Evolutionary conservation across 73 alveolate species (phyloP).

Genomic region (Paramecium primaurelia): DNA sequence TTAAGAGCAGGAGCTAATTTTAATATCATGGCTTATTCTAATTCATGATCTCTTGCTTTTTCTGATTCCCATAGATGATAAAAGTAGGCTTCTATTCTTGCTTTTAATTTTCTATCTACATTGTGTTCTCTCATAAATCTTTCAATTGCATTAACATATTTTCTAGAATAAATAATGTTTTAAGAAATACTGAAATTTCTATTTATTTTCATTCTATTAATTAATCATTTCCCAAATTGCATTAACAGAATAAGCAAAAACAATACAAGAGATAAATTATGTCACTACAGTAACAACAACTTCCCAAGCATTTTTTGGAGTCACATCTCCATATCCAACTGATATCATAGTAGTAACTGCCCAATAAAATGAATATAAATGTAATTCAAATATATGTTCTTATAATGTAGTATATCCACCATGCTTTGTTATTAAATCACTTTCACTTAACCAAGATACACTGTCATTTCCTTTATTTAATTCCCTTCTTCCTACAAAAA

Average conservation of each 20-base stretch:
- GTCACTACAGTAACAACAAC: slow-evolving; percentile 41
- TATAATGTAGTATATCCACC: neutral
- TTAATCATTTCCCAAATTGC: slow-evolving; percentile 55
- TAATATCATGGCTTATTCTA: slow-evolving; percentile 38
- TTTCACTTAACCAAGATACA: neutral
- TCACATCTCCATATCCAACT: slow-evolving; percentile 62
- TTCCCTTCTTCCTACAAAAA: slow-evolving; percentile 8
- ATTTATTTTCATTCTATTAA: slow-evolving; percentile 36
- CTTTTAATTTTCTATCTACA: slow-evolving; percentile 47
- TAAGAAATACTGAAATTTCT: slow-evolving; percentile 37
- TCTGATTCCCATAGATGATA: slow-evolving; percentile 43
- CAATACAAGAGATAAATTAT: slow-evolving; percentile 50
- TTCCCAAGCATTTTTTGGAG: slow-evolving; percentile 53
- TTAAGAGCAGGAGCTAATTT: slow-evolving; percentile 57
- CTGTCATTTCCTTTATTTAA: neutral
- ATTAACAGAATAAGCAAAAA: slow-evolving; percentile 59
- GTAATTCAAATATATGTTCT: neutral
- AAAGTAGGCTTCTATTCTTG: slow-evolving; percentile 48
- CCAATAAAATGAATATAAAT: slow-evolving; percentile 53
- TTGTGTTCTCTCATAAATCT: slow-evolving; percentile 54
- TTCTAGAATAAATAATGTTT: neutral
- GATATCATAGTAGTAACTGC: slow-evolving; percentile 56
- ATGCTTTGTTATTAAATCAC: neutral
- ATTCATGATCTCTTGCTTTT: slow-evolving; percentile 50
- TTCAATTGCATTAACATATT: slow-evolving; percentile 53